These are phyloP conservation scores for Ogataea naganishii DNA, from an alignment of 805 yeast genomes.

Conservation along the genomic window DNA sequence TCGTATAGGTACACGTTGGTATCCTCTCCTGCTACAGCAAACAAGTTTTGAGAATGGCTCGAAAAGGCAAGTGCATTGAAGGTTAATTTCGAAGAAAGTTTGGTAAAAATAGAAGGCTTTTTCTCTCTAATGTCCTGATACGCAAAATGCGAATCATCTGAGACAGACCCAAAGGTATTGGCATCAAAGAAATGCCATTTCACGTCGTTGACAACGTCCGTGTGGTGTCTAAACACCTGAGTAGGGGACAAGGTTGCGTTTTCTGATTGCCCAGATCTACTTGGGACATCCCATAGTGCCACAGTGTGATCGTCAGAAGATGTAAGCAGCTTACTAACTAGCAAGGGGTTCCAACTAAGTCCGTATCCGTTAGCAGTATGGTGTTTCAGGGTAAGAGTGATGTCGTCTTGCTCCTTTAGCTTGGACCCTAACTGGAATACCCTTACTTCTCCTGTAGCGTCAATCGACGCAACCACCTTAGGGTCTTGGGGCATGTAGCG, in stretches of 20 bases:
- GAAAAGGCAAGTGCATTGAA: slow-evolving; percentile 64
- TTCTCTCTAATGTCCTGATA: slow-evolving; percentile 44
- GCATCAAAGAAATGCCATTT: slow-evolving; percentile 56
- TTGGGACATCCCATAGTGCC: slow-evolving; percentile 48
- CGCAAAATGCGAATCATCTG: slow-evolving; percentile 55
- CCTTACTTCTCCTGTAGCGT: slow-evolving; percentile 55
- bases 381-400: slow-evolving; percentile 29
- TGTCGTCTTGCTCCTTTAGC: slow-evolving; percentile 19
- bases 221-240: slow-evolving; percentile 29
- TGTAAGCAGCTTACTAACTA: slow-evolving; percentile 43
- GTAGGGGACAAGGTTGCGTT: slow-evolving; percentile 14
- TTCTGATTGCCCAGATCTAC: slow-evolving; percentile 3
- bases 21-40: slow-evolving; percentile 66
- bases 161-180: slow-evolving; percentile 57
- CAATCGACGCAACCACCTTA: slow-evolving; percentile 51
- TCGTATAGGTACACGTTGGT: slow-evolving; percentile 62
- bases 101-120: slow-evolving; percentile 14
- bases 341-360: slow-evolving; percentile 50
- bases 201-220: slow-evolving; percentile 64
- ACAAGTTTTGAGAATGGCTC: slow-evolving; percentile 45
- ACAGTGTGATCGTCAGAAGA: slow-evolving; percentile 60
- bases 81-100: slow-evolving; percentile 24
- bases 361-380: slow-evolving; percentile 72
- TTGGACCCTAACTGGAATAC: slow-evolving; percentile 33
- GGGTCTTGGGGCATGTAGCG: slow-evolving; percentile 59